These are phyloP conservation scores for Pythium vanterpoolii DNA, from an alignment of 352 stramenopile species.

Conservation along the genomic window DNA sequence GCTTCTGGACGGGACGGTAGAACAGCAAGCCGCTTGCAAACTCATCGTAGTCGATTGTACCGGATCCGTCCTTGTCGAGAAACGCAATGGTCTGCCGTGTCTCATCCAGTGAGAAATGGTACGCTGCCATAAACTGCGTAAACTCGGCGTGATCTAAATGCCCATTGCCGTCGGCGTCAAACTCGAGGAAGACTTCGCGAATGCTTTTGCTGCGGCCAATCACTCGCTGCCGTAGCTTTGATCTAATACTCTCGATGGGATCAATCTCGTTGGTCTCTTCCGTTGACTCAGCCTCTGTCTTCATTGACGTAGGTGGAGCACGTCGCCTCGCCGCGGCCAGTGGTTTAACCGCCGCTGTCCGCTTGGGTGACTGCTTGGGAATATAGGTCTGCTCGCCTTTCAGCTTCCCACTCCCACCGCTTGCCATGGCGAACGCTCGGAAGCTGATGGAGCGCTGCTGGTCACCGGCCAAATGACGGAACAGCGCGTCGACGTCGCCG, in stretches of 20 bases:
- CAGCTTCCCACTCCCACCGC: too few relatives aligned
- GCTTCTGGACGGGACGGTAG: constrained; percentile 32
- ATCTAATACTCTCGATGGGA: constrained; percentile 54
- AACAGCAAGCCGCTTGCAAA: constrained; percentile 68
- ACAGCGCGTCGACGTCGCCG: constrained; percentile 41
- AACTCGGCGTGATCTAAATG: constrained; percentile 68
- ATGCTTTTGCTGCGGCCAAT: constrained; percentile 76
- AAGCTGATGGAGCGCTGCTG: constrained; percentile 48
- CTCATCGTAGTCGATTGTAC: constrained; percentile 73
- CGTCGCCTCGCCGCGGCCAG: constrained; percentile 2
- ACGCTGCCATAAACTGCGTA: constrained; percentile 59
- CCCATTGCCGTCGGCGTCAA: constrained; percentile 53
- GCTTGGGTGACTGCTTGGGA: constrained; percentile 51
- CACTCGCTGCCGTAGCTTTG: constrained; percentile 54
- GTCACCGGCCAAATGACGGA: constrained; percentile 38
- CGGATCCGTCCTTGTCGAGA: constrained; percentile 52
- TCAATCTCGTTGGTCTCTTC: constrained; percentile 20
- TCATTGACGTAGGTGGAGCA: neutral
- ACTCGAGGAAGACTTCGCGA: constrained; percentile 68
- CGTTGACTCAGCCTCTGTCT: constrained; percentile 4
- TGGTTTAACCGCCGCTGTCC: constrained; percentile 29
- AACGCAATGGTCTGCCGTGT: constrained; percentile 40
- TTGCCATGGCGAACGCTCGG: constrained; percentile 41
- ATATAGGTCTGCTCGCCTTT: constrained; percentile 24
- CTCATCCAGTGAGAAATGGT: constrained; percentile 52